phyloP scores from a whole-genome alignment of 2,329 filamentous ascomycete genomes.

The Diplodia intermedia region DNA sequence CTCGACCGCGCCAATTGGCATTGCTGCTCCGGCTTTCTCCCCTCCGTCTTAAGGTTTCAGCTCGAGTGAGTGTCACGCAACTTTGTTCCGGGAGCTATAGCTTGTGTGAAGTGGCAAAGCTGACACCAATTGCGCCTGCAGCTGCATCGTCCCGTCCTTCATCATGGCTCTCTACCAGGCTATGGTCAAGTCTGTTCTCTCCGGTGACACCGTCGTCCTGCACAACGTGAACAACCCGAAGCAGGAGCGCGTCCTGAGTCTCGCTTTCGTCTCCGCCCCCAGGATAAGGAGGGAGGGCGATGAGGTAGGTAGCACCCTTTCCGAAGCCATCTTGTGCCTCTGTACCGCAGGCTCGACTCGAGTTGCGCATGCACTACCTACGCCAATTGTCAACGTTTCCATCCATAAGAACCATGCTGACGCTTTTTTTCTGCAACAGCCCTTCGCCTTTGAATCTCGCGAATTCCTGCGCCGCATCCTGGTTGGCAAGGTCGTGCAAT shows the following conservation, averaged over 20 bases:
- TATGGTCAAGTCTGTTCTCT: slow-evolving; percentile 86
- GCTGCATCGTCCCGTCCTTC: slow-evolving; percentile 13
- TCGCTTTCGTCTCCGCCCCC: slow-evolving; percentile 91
- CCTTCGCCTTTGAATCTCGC: slow-evolving; percentile 90
- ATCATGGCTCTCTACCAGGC: slow-evolving; percentile 42
- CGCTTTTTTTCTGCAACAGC: slow-evolving; percentile 46
- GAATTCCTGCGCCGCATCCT: slow-evolving; percentile 85
- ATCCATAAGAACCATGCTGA: slow-evolving; percentile 1
- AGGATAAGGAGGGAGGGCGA: slow-evolving; percentile 87
- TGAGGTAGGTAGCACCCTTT: slow-evolving; percentile 61
- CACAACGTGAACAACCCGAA: slow-evolving; percentile 80
- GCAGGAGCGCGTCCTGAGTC: slow-evolving; percentile 83
- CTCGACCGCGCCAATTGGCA: slow-evolving; percentile 1
- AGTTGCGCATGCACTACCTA: neutral
- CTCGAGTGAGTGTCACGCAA: slow-evolving; percentile 33
- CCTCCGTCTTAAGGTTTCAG: slow-evolving; percentile 19
- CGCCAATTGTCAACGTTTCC: neutral
- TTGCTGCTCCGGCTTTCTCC: neutral
- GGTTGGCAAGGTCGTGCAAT: slow-evolving; percentile 87
- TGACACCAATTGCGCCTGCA: slow-evolving; percentile 26
- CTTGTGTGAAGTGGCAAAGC: slow-evolving; percentile 9
- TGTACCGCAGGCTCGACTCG: neutral
- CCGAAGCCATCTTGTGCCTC: neutral
- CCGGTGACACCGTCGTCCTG: slow-evolving; percentile 89
- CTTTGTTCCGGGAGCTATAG: slow-evolving; percentile 27